Evolutionary conservation across 495 filamentous ascomycete genomes (phyloP), one percentile per base, ranked within the genome.

Genomic region (Cudoniella acicularis): DNA sequence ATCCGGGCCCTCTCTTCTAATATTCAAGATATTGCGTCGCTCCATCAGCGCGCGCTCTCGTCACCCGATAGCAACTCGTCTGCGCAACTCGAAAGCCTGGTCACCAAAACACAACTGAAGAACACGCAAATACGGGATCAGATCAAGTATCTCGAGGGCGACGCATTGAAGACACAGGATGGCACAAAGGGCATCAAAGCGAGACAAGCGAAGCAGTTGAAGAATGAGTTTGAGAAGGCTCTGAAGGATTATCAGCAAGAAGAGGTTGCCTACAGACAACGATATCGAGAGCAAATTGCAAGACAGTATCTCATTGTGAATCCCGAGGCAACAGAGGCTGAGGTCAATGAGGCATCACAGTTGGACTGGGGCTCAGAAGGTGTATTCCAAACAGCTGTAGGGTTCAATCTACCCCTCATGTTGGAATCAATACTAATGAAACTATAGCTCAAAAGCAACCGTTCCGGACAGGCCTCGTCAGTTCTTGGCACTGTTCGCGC

Each of bases 221-320:
- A 88, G 75, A 70, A 69, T 42, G 78, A 80, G 47, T 89, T 90
- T 71, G 78, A 83, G 71, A 75, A 77, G 50, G 80, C 83, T 64
- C 70, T 91, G 59, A 75, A 82, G 62, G 78, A 75, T 30, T 90
- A 83, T 68, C 76, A 85, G 58, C 72, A 80, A 54, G 83, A 87
- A 66, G 87, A 91, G 75, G 71, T 75, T 47, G 73, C 72, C n/a
- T 89, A 87, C 72, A 77, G 80, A 62, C 73, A 78, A 63, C 73
- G 84, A 49, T 88, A 87, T 62, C 78, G 81, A 53, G 86, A 89
- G 52, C 85, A 88, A 71, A 88, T 90, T 67, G 77, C 81, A 52
- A 79, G 87, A 57, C 87, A 91, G 72, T 90, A 86, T 67, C 77
- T 81, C 40, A 89, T 90, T 65, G 86, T 91, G 55, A 90, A 90